Conservation (phyloP, 2,329 filamentous ascomycete genomes). For the Alternaria burnsii region DNA sequence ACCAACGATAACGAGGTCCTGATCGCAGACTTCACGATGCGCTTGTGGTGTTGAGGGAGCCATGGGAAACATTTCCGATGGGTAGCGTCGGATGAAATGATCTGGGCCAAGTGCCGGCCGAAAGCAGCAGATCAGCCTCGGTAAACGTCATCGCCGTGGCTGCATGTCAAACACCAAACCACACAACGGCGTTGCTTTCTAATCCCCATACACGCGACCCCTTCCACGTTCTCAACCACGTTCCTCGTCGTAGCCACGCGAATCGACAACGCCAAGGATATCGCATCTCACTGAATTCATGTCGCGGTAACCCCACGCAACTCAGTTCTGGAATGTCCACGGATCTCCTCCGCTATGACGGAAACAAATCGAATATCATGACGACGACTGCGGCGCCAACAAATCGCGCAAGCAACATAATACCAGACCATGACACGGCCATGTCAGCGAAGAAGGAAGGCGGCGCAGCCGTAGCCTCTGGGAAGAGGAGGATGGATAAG, state of each 20-base stretch:
- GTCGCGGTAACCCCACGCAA: slow-evolving; percentile 31
- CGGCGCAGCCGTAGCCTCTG: slow-evolving; percentile 3
- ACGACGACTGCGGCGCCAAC: slow-evolving; percentile 40
- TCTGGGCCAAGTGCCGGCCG: slow-evolving; percentile 6
- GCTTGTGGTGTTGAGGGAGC: not conserved
- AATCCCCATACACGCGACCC: slow-evolving; percentile 11
- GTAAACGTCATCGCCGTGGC: slow-evolving; percentile 22
- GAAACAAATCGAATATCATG: slow-evolving; percentile 44
- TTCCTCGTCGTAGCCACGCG: not conserved
- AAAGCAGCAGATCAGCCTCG: slow-evolving; percentile 18
- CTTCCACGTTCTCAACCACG: not conserved
- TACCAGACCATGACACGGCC: slow-evolving; percentile 62
- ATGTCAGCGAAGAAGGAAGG: slow-evolving; percentile 48
- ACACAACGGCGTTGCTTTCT: slow-evolving; percentile 19
- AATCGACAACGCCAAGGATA: not conserved
- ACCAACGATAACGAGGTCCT: not conserved
- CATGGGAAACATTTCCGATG: slow-evolving; percentile 16
- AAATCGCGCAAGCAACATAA: slow-evolving; percentile 23
- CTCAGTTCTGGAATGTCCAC: slow-evolving; percentile 48
- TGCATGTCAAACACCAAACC: slow-evolving; percentile 12
- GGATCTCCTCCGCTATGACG: slow-evolving; percentile 50
- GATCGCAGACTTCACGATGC: not conserved
- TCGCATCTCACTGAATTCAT: slow-evolving; percentile 22
- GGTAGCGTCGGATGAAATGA: slow-evolving; percentile 17
- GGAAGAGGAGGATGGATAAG: slow-evolving; percentile 63